A percentile compares a stretch with the other conserved stretches of the same genome.
phyloP scores from a whole-genome alignment of 805 yeast genomes.

The Priceomyces castillae region DNA sequence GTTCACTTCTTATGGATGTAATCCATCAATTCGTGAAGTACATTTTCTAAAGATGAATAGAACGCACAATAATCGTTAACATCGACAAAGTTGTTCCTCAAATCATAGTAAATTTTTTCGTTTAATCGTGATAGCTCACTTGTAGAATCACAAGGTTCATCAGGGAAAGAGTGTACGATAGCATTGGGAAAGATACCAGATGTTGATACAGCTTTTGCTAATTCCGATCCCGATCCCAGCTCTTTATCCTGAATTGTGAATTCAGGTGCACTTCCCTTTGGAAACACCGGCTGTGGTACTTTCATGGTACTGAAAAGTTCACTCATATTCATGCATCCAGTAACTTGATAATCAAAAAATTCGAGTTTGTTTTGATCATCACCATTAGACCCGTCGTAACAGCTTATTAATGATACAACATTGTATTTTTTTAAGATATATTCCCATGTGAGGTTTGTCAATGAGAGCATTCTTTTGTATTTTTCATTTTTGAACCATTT shows the following conservation, averaged over 20 bases:
- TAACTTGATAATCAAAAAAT: slow-evolving; percentile 40
- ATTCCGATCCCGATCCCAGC: background rate
- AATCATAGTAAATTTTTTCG: slow-evolving; percentile 39
- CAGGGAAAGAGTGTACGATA: background rate
- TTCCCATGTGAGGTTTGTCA: slow-evolving; percentile 44
- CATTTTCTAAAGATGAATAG: slow-evolving; percentile 39
- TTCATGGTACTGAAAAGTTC: slow-evolving; percentile 42
- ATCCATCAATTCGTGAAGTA: slow-evolving; percentile 38
- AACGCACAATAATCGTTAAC: slow-evolving; percentile 45
- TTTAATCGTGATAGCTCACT: slow-evolving; percentile 32
- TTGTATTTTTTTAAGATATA: slow-evolving; percentile 36
- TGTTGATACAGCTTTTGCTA: background rate
- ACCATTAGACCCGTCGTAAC: slow-evolving; percentile 20
- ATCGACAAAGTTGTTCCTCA: slow-evolving; percentile 42
- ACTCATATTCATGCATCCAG: slow-evolving; percentile 37
- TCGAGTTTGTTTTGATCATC: slow-evolving; percentile 22
- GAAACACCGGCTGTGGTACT: slow-evolving; percentile 38
- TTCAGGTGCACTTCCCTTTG: background rate
- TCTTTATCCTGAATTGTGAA: background rate
- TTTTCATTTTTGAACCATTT: slow-evolving; percentile 48
- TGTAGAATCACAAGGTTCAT: slow-evolving; percentile 5
- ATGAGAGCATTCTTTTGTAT: slow-evolving; percentile 43
- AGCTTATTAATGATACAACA: slow-evolving; percentile 27
- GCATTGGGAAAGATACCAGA: background rate
- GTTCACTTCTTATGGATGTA: slow-evolving; percentile 23